phyloP scores from a whole-genome alignment of 1,284 basidiomycete genomes.

The Cronartium quercuum region DNA sequence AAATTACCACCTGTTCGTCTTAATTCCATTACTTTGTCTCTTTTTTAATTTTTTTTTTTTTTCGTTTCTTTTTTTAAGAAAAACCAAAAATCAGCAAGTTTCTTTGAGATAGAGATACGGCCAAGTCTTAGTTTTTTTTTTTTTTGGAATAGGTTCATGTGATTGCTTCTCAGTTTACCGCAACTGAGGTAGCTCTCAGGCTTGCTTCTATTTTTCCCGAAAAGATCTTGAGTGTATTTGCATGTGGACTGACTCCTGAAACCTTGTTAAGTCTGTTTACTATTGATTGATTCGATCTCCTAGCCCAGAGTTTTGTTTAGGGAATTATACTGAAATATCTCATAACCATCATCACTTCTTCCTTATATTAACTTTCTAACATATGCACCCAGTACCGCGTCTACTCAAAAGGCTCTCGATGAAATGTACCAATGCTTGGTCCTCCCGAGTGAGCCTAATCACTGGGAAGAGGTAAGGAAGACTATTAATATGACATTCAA shows the following conservation, averaged over 20 bases:
- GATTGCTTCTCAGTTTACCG: background rate
- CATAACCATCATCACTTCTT: no score
- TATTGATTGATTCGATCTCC: no score
- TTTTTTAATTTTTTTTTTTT: background rate
- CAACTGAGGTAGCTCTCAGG: slow-evolving; percentile 1
- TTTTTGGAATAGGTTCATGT: background rate
- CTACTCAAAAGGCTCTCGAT: background rate
- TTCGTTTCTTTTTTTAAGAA: no score
- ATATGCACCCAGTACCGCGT: background rate
- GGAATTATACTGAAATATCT: no score
- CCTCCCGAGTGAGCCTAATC: background rate
- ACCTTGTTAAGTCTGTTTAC: no score
- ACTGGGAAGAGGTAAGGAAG: slow-evolving; percentile 1
- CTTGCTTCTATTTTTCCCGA: background rate
- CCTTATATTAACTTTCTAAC: no score
- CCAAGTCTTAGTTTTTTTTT: no score
- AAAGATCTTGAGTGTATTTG: background rate
- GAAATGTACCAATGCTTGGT: background rate
- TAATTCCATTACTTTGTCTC: background rate
- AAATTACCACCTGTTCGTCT: background rate
- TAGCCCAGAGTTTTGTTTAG: no score
- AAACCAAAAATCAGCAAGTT: no score
- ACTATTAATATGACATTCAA: no score
- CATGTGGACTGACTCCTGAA: background rate
- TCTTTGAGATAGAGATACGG: no score